Base-by-base conservation (phyloP, 2,329 filamentous ascomycete species). In the Acrocalymma vagum region DNA sequence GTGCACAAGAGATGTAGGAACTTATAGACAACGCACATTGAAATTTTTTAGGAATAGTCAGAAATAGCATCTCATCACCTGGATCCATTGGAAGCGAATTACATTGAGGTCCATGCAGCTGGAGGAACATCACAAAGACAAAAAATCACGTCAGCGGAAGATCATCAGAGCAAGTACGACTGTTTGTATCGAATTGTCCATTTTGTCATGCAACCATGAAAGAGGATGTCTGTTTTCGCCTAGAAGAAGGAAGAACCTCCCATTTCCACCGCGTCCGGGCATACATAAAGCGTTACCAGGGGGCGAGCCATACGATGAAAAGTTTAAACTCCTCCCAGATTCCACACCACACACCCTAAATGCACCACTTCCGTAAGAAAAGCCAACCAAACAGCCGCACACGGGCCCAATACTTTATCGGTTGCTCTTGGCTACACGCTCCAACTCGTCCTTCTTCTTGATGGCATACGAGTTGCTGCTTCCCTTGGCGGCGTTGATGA, bases 371-470 rank as follows among this genome's bases (percentile, higher is more conserved):
- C n/a, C n/a, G n/a, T n/a, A n/a, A n/a, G n/a, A n/a, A 38, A 36
- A 33, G 29, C 26, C 36, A n/a, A n/a, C n/a, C n/a, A n/a, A n/a
- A n/a, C n/a, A n/a, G n/a, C n/a, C n/a, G n/a, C 46, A 51, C 47
- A 48, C 37, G 47, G 38, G 40, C 32, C 47, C 54, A 61, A 42
- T 32, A 52, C 50, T 92, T 92, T 97, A 99, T 88, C 94, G 90
- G 88, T 99, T 99, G 86, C 85, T 90, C 90, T 99, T 99, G 81
- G 94, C 94, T 71, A 99, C 94, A 94, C 94, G 94, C 88, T 99
- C 94, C 82, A 99, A 81, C 88, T 99, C 95, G 79, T 99, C 94
- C 93, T 99, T 99, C 91, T 99, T 99, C 91, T 99, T 99, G 87
- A 99, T 99, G 72, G 95, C 94, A 78, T 97, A 99, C 66, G 92